Conservation (phyloP, 305 asterid genomes). For the Euphrasia arctica region DNA sequence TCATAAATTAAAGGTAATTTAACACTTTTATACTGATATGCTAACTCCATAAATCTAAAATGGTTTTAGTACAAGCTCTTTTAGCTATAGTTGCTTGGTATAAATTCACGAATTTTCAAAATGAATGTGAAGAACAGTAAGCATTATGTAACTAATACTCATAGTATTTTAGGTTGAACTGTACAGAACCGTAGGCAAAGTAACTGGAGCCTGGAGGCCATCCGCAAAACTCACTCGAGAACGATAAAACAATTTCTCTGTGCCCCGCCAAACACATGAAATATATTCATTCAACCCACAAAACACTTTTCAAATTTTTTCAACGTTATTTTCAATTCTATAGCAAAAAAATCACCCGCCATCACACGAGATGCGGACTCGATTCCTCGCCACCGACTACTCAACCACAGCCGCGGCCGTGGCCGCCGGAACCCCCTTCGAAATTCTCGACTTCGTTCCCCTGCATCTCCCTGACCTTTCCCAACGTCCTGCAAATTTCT, state of each 20-base stretch:
- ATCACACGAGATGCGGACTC: constrained; percentile 74
- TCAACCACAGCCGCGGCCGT: constrained; percentile 11
- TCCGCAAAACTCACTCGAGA: too few relatives aligned
- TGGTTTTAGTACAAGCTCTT: too few relatives aligned
- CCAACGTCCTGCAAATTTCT: constrained; percentile 29
- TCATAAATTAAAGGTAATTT: too few relatives aligned
- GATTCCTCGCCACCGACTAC: constrained; percentile 58
- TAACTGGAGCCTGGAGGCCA: too few relatives aligned
- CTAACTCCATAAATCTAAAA: too few relatives aligned
- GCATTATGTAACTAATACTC: too few relatives aligned
- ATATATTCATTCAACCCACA: constrained; percentile 17
- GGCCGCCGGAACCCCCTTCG: constrained; percentile 24
- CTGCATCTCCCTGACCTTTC: constrained; percentile 57
- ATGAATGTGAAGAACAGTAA: too few relatives aligned
- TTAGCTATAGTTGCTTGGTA: too few relatives aligned
- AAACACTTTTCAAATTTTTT: constrained; percentile 18
- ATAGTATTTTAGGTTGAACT: too few relatives aligned
- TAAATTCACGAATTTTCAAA: too few relatives aligned
- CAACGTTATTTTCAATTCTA: constrained; percentile 13
- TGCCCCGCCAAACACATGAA: constrained; percentile 32
- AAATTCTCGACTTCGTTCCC: constrained; percentile 53
- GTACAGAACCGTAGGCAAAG: too few relatives aligned
- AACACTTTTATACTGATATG: too few relatives aligned
- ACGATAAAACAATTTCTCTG: neutral
- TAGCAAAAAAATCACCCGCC: constrained; percentile 5